Percentiles rank a stretch among this genome's conserved stretches.
phyloP scores from a whole-genome alignment of 176 grass and related monocot species.

The Phyllostachys edulis region DNA sequence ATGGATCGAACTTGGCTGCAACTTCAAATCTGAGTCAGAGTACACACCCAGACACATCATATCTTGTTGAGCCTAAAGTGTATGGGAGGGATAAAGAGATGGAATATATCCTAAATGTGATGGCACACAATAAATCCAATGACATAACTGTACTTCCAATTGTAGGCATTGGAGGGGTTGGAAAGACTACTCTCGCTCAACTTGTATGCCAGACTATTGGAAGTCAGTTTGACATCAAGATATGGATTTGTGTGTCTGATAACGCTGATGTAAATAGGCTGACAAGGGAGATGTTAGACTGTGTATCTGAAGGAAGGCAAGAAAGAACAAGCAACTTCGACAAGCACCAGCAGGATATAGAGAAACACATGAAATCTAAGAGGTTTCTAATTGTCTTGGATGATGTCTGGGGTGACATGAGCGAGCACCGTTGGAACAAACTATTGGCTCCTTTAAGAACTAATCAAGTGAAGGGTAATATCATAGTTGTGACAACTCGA shows the following conservation, averaged over 20 bases:
- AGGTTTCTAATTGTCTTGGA: constrained; percentile 37
- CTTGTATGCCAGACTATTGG: not conserved
- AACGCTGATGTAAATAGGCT: constrained; percentile 2
- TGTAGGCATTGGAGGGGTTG: constrained; percentile 28
- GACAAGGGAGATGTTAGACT: constrained; percentile 18
- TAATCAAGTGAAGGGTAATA: not conserved
- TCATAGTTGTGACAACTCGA: constrained; percentile 30
- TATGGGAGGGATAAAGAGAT: too few species aligned
- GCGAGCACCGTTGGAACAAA: not conserved
- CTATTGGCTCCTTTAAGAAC: constrained; percentile 3
- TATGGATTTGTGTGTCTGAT: constrained; percentile 21
- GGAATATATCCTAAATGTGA: too few species aligned
- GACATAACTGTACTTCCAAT: constrained; percentile 2
- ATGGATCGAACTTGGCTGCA: too few species aligned
- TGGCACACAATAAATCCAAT: too few species aligned
- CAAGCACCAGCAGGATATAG: not conserved
- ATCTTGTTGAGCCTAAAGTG: too few species aligned
- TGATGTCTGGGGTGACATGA: constrained; percentile 26
- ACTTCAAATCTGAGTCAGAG: too few species aligned
- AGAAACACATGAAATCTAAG: constrained; percentile 6
- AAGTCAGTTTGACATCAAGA: not conserved
- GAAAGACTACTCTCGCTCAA: constrained; percentile 20
- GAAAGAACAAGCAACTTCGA: not conserved
- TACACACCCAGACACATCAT: too few species aligned
- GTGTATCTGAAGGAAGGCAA: not conserved